Percentiles rank a stretch among this genome's conserved stretches.
These are phyloP conservation scores for Trametes cingulata DNA, from an alignment of 768 basidiomycete species.

Conservation along the genomic window DNA sequence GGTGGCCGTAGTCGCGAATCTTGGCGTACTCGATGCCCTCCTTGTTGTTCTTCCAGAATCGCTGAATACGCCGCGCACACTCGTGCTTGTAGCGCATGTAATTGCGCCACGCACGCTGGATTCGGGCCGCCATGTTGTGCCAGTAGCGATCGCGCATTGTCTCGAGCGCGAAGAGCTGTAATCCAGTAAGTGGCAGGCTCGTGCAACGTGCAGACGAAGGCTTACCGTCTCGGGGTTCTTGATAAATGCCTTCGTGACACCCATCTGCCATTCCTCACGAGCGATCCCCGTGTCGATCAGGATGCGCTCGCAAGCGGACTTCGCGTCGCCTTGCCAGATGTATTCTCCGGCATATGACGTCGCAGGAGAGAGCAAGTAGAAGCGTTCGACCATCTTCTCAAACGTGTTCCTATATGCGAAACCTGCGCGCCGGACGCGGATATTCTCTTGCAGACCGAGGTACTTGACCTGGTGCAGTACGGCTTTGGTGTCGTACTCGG, in stretches of 20 bases:
- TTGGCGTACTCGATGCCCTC: constrained; percentile 88
- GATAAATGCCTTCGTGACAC: constrained; percentile 97
- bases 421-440: constrained; percentile 93
- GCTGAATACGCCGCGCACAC: constrained; percentile 91
- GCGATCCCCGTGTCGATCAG: constrained; percentile 94
- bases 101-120: constrained; percentile 95
- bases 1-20: constrained; percentile 92
- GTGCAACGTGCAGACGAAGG: neutral
- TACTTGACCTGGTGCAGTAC: constrained; percentile 99
- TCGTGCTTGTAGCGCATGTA: constrained; percentile 96
- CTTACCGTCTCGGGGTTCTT: constrained; percentile 95
- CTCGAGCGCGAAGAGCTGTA: constrained; percentile 92
- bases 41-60: constrained; percentile 99
- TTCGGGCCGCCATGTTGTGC: constrained; percentile 99
- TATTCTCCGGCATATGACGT: constrained; percentile 99
- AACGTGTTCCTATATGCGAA: constrained; percentile 99
- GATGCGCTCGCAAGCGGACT: constrained; percentile 90
- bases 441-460: constrained; percentile 97
- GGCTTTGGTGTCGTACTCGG: constrained; percentile 93
- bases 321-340: constrained; percentile 89
- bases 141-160: constrained; percentile 99
- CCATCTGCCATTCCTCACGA: constrained; percentile 99
- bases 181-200: neutral
- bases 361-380: constrained; percentile 91
- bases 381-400: constrained; percentile 98